Conservation (phyloP, 2,329 filamentous ascomycete species). For the Diplodia sapinea region DNA sequence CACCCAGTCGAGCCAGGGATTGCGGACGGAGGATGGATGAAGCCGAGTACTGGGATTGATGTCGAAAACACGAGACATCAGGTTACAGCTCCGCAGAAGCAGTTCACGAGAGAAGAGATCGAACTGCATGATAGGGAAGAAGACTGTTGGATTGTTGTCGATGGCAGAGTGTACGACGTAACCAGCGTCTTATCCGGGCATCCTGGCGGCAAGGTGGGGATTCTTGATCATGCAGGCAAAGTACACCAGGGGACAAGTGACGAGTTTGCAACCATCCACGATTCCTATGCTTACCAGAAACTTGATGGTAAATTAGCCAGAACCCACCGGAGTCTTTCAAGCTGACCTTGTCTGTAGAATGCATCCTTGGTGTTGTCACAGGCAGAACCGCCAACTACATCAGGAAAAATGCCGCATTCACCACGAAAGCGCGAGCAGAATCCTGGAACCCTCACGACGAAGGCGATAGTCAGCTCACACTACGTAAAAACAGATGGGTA, state of each 20-base stretch:
- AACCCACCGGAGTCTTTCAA: neutral
- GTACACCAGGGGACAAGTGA: slow-evolving; percentile 57
- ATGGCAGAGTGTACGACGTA: slow-evolving; percentile 59
- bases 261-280: slow-evolving; percentile 59
- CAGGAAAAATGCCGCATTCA: slow-evolving; percentile 51
- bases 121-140: slow-evolving; percentile 57
- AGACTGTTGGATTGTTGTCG: slow-evolving; percentile 62
- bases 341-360: slow-evolving; percentile 48
- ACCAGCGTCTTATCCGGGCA: slow-evolving; percentile 58
- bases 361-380: slow-evolving; percentile 56
- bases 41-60: slow-evolving; percentile 53
- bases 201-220: slow-evolving; percentile 56
- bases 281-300: slow-evolving; percentile 58
- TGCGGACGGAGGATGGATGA: slow-evolving; percentile 59
- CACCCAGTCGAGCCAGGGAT: slow-evolving; percentile 54
- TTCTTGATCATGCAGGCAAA: slow-evolving; percentile 58
- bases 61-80: slow-evolving; percentile 54
- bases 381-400: slow-evolving; percentile 57
- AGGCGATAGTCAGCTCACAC: slow-evolving; percentile 42
- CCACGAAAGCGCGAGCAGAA: slow-evolving; percentile 47
- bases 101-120: slow-evolving; percentile 61
- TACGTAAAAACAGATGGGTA: slow-evolving; percentile 56
- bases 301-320: slow-evolving; percentile 43
- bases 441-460: slow-evolving; percentile 32
- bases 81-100: slow-evolving; percentile 54